Evolutionary conservation across 2,329 filamentous ascomycete genomes (phyloP), one percentile per base, ranked within the genome.

Genomic region (Curvularia sp.): DNA sequence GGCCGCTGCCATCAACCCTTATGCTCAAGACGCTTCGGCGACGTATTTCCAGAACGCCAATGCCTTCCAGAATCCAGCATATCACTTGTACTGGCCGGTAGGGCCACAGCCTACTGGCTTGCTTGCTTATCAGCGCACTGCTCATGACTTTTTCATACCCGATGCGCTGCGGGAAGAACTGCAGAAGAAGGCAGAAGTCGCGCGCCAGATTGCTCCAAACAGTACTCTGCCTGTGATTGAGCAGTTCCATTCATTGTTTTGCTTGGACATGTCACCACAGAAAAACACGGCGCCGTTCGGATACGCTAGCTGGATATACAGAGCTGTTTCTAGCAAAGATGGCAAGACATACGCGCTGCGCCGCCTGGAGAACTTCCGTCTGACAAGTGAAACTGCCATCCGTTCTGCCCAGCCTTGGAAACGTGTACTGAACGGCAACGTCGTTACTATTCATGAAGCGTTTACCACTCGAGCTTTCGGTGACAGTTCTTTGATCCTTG

Each of bases 401-500:
- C 86, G 90, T 58, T 88, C 90, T 1, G 90, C 95, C 55, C 92
- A 93, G 68, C 88, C 91, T 10, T 99, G 95, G 95, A 94, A 93
- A 72, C 87, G 90, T 58, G 86, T 99, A 49, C 85, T 86, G 71
- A 94, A 89, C 70, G 90, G 88, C 56, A 92, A 88, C 64, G 86
- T 98, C 20, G 94, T 98, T 30, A 90, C 89, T 0, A 86, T 96
- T 8, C 89, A 96, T 70, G 93, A 97, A 77, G 92, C 92, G 0
- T 99, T 99, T 71, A 99, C 95, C 0, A 96, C 92, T 12, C 85
- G 93, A 61, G 91, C 90, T 26, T 99, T 99, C 76, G 92, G 92
- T 55, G 95, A 98, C 75, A 96, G 92, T 77, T 98, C 95, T 3
- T 84, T 99, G 54, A 90, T 99, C 49, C 90, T 99, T 70, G 93